phyloP scores from a whole-genome alignment of 2,329 filamentous ascomycete genomes.

The Paramyrothecium sp. region DNA sequence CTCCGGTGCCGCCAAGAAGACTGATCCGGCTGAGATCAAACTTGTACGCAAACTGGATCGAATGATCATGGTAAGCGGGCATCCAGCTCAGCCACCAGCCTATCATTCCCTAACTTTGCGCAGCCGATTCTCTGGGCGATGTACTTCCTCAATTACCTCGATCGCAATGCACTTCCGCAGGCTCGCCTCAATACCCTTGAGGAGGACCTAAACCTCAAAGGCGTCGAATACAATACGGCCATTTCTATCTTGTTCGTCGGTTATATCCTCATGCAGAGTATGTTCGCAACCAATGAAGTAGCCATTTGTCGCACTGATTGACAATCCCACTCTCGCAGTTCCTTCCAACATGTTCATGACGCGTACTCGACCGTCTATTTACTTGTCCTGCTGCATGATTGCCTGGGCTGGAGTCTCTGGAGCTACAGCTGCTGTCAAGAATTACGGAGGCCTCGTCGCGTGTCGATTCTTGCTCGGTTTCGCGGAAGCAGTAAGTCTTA shows the following conservation, averaged over 20 bases:
- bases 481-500: conserved; percentile 27
- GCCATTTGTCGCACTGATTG: conserved; percentile 24
- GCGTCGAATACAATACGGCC: conserved; percentile 52
- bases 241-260: conserved; percentile 41
- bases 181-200: conserved; percentile 45
- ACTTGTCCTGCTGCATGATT: not conserved
- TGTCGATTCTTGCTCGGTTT: conserved; percentile 38
- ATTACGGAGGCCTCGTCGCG: conserved; percentile 30
- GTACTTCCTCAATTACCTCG: conserved; percentile 44
- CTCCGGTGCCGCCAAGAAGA: conserved; percentile 35
- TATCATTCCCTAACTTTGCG: not conserved
- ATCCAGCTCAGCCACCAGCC: too few species aligned
- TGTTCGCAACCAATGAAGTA: conserved; percentile 40
- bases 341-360: not conserved
- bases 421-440: conserved; percentile 33
- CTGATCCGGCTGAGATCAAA: conserved; percentile 35
- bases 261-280: conserved; percentile 39
- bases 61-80: conserved; percentile 36
- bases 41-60: conserved; percentile 39
- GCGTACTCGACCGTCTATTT: not conserved
- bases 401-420: not conserved
- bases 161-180: conserved; percentile 44
- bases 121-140: conserved; percentile 33
- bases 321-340: not conserved
- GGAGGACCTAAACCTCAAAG: conserved; percentile 48